Percentiles rank a stretch among this genome's conserved stretches.
Conservation (phyloP, 1,284 basidiomycete genomes). For the Malassezia equina region DNA sequence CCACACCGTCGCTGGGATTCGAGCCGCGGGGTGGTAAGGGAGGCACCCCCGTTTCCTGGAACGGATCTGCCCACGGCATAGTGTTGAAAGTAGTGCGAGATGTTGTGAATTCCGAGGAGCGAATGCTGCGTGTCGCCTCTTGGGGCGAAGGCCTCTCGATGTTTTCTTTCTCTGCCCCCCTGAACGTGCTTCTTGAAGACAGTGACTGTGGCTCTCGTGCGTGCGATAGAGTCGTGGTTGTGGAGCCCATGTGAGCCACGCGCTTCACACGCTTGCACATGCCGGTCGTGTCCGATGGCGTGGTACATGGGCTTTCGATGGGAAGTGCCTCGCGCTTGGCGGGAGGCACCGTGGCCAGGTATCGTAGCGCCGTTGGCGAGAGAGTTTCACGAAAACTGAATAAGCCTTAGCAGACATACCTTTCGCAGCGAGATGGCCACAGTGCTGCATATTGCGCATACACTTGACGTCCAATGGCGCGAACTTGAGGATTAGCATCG, state of each 20-base stretch:
- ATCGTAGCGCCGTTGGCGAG: conserved; percentile 7
- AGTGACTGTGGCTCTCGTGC: not conserved
- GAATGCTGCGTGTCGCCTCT: not conserved
- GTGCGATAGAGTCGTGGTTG: not conserved
- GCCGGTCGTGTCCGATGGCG: not conserved
- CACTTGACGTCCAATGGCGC: conserved; percentile 49
- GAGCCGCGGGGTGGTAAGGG: conserved; percentile 2
- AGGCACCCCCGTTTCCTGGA: not conserved
- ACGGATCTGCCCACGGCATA: not conserved
- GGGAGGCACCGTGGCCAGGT: conserved; percentile 3
- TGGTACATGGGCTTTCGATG: not conserved
- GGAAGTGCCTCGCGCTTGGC: not conserved
- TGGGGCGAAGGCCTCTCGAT: not conserved
- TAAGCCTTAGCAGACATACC: conserved; percentile 42
- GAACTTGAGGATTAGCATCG: conserved; percentile 51
- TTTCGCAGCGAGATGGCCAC: conserved; percentile 51
- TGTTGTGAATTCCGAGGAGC: not conserved
- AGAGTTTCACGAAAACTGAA: conserved; percentile 4
- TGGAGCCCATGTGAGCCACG: not conserved
- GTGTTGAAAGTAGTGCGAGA: not conserved
- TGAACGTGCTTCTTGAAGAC: not conserved
- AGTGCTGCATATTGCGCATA: conserved; percentile 49
- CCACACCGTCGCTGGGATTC: conserved; percentile 15
- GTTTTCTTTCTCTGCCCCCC: not conserved
- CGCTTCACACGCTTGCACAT: not conserved